These are phyloP conservation scores for Eremothecium sinecaudum DNA, from an alignment of 1,139 yeast species.

Conservation along the genomic window DNA sequence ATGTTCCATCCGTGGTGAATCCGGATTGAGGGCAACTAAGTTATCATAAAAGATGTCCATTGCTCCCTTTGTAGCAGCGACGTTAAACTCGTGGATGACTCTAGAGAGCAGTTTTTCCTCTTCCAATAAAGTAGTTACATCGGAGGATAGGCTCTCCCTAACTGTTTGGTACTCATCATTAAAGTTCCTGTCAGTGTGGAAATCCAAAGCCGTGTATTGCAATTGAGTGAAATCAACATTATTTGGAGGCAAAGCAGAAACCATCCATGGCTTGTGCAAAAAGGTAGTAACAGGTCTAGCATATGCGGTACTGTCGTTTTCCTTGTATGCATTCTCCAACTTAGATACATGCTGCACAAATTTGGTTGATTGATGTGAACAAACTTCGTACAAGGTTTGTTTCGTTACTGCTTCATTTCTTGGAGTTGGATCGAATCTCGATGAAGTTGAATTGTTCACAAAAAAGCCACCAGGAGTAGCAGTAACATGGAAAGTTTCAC, in stretches of 20 bases:
- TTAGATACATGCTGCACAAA: conserved; percentile 33
- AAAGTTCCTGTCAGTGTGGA: conserved; percentile 56
- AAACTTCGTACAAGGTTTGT: conserved; percentile 29
- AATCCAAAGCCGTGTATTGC: conserved; percentile 17
- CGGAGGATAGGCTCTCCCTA: conserved; percentile 53
- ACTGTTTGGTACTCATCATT: conserved; percentile 83
- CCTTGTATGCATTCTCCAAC: conserved; percentile 37
- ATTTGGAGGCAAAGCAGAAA: conserved; percentile 31
- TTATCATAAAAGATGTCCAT: conserved; percentile 66
- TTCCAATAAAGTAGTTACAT: conserved; percentile 57
- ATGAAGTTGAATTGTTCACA: conserved; percentile 58
- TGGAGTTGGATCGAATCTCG: conserved; percentile 58
- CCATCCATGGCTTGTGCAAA: conserved; percentile 71
- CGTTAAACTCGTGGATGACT: conserved; percentile 68
- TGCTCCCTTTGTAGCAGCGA: conserved; percentile 72
- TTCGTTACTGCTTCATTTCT: conserved; percentile 33
- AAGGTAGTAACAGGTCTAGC: conserved; percentile 52
- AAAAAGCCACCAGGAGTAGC: conserved; percentile 71
- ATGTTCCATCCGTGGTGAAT: conserved; percentile 45
- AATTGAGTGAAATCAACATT: conserved; percentile 24
- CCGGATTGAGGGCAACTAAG: conserved; percentile 75
- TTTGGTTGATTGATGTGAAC: conserved; percentile 31
- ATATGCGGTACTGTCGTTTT: conserved; percentile 46
- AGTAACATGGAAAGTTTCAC: conserved; percentile 69
- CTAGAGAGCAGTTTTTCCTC: conserved; percentile 70